Conservation (phyloP, 2,329 filamentous ascomycete genomes). For the Penicillium rolfsii region DNA sequence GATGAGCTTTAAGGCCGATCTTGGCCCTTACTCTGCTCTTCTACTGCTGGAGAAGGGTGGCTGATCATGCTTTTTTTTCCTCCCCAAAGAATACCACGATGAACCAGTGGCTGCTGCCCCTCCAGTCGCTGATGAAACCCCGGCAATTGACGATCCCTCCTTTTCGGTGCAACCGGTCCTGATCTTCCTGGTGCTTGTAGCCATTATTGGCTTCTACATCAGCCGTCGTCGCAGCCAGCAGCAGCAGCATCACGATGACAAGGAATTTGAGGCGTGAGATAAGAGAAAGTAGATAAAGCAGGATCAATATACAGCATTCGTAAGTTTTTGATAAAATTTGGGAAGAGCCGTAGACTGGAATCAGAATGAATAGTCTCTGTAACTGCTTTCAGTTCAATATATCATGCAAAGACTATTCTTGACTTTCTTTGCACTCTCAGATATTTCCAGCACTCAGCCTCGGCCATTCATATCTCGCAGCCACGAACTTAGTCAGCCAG, state of each 20-base stretch:
- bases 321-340: neutral
- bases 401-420: neutral
- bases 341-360: neutral
- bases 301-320: neutral
- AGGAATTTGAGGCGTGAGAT: slow-evolving; percentile 23
- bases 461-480: slow-evolving; percentile 10
- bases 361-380: too few relatives aligned
- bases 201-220: slow-evolving; percentile 25
- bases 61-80: slow-evolving; percentile 38
- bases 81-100: slow-evolving; percentile 25
- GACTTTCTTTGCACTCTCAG: too few relatives aligned
- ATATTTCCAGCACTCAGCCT: neutral
- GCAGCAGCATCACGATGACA: slow-evolving; percentile 17
- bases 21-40: slow-evolving; percentile 25
- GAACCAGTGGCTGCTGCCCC: slow-evolving; percentile 5
- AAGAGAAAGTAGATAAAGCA: neutral
- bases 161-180: slow-evolving; percentile 22
- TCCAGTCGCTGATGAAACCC: slow-evolving; percentile 10
- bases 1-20: slow-evolving; percentile 61
- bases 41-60: slow-evolving; percentile 34
- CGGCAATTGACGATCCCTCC: slow-evolving; percentile 14
- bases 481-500: slow-evolving; percentile 22
- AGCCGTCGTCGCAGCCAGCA: slow-evolving; percentile 24
- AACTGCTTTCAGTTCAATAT: neutral
- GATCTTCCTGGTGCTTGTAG: slow-evolving; percentile 26